Conservation (phyloP, 164 flowering plant species). For the Piper betle region DNA sequence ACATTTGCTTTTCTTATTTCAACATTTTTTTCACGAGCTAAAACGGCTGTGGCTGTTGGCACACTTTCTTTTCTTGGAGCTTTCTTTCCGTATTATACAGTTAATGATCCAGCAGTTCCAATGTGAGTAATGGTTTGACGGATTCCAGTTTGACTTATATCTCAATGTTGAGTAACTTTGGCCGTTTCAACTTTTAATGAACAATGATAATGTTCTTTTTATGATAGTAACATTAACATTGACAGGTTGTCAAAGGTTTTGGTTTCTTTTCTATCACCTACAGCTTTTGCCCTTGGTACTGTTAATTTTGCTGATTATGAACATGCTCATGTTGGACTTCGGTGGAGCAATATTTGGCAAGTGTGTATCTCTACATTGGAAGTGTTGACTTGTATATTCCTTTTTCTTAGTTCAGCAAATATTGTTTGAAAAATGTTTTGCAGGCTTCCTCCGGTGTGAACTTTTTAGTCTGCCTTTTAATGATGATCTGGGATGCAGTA, state of each 20-base stretch:
- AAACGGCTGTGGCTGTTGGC: constrained; percentile 98
- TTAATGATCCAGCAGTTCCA: constrained; percentile 65
- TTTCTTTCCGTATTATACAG: constrained; percentile 90
- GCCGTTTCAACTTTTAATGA: background rate
- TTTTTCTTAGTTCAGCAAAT: background rate
- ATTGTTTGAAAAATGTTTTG: constrained; percentile 7
- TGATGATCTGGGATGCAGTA: constrained; percentile 79
- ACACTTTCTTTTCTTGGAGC: constrained; percentile 92
- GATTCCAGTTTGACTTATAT: background rate
- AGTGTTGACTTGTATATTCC: background rate
- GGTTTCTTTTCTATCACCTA: constrained; percentile 93
- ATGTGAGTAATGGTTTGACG: constrained; percentile 37
- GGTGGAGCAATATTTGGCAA: constrained; percentile 98
- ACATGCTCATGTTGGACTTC: constrained; percentile 97
- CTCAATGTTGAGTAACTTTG: no score
- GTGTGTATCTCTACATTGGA: constrained; percentile 24
- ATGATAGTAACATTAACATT: background rate
- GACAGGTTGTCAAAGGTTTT: constrained; percentile 58
- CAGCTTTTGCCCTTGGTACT: constrained; percentile 95
- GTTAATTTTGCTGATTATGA: constrained; percentile 96
- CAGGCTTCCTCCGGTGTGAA: constrained; percentile 95
- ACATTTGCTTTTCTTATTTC: constrained; percentile 84
- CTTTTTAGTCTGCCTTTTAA: constrained; percentile 72
- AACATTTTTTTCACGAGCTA: constrained; percentile 88
- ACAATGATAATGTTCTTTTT: background rate